Evolutionary conservation across 2,329 filamentous ascomycete species (phyloP).

Genomic region (Fusarium concolor): DNA sequence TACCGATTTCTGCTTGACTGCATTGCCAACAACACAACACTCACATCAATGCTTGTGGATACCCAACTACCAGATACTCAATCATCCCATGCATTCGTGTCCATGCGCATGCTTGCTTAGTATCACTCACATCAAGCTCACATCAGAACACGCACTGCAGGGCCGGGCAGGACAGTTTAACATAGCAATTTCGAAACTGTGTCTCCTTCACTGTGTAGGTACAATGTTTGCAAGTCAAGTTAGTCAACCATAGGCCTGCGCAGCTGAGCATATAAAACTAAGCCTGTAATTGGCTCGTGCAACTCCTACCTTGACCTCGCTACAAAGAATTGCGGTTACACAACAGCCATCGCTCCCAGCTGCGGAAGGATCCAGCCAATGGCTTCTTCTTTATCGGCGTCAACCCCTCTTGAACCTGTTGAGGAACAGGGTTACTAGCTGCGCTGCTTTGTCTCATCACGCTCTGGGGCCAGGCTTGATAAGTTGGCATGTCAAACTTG

Average conservation of each 20-base stretch:
- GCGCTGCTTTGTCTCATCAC: slow-evolving; percentile 32
- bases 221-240: slow-evolving; percentile 10
- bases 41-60: slow-evolving; percentile 1
- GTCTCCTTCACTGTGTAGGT: slow-evolving; percentile 18
- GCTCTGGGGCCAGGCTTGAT: slow-evolving; percentile 9
- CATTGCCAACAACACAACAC: background rate
- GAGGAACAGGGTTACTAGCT: slow-evolving; percentile 30
- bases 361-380: slow-evolving; percentile 33
- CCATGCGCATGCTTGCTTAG: slow-evolving; percentile 17
- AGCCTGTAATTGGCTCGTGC: slow-evolving; percentile 30
- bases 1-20: background rate
- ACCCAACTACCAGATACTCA: slow-evolving; percentile 2
- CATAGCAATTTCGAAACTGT: slow-evolving; percentile 33
- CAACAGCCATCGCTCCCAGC: slow-evolving; percentile 32
- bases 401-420: slow-evolving; percentile 26
- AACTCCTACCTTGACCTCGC: slow-evolving; percentile 18
- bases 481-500: background rate
- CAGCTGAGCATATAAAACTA: slow-evolving; percentile 24
- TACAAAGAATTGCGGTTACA: slow-evolving; percentile 34
- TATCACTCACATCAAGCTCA: slow-evolving; percentile 31
- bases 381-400: background rate
- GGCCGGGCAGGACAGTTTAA: slow-evolving; percentile 23
- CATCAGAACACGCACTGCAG: slow-evolving; percentile 4
- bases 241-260: slow-evolving; percentile 9
- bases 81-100: slow-evolving; percentile 4